Base-by-base conservation (phyloP, 225 moss, liverwort and hornwort species). In the Polytrichum formosum region DNA sequence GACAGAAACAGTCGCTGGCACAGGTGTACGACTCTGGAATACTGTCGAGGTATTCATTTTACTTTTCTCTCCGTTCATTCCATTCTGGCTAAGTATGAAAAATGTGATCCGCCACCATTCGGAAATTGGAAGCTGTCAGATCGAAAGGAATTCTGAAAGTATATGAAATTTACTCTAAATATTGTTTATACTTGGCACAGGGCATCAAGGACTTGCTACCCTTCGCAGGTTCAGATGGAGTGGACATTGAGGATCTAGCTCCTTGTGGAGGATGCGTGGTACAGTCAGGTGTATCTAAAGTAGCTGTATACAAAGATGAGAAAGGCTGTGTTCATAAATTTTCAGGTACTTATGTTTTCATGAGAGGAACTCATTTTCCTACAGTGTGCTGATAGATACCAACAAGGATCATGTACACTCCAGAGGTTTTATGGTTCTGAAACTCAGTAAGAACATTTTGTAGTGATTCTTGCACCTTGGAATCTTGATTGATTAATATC, bases 271-370 rank as follows among this genome's bases (percentile, higher is more conserved):
- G 85, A 54, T 84, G 84, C 35, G 88, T 88, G 55, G 75, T 80
- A 19, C 75, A 85, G 63, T 68, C 68, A 18, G 85, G 85, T 29
- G 70, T 84, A 55, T 70, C 63, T 28, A 88, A 88, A 72, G 58
- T 88, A 56, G 84, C 88, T 1, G 85, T 88, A 22, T 85, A 85
- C 76, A 82, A 85, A 69, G 88, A 88, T 1, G 82, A 66, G 56
- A 73, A 80, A n/a, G 82, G 80, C 23, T 7, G 19, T 17, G 72
- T 85, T 2, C 79, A 88, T 73, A 75, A 85, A 64, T 82, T 67
- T 69, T 82, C 85, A 26, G 77, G 81, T 81, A 20, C 9, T 35
- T 8, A 8, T 35, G 2, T 35, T 35, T 35, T 35, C 35, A 35
- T 35, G 35, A 35, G 31, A 31, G 35, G 35, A 35, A 35, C 7